phyloP scores from a whole-genome alignment of 2,329 filamentous ascomycete species.

The Ophiocordyceps sinensis region DNA sequence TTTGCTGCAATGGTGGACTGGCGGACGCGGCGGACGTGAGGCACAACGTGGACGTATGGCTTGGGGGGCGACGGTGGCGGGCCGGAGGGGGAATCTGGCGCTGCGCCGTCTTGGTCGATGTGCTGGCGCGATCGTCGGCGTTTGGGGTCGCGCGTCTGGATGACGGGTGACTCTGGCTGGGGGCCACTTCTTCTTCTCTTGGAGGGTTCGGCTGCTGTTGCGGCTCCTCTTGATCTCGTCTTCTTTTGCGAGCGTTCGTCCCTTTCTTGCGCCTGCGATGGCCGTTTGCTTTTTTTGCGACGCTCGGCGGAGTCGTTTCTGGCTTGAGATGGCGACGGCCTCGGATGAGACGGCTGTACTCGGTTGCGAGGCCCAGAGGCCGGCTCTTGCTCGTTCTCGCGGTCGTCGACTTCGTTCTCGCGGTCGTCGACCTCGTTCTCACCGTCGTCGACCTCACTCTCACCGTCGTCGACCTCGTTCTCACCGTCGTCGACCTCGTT shows the following conservation, averaged over 20 bases:
- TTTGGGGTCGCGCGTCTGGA: neutral
- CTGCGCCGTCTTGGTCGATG: slow-evolving; percentile 3
- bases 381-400: neutral
- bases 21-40: slow-evolving; percentile 39
- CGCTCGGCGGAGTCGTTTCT: no score
- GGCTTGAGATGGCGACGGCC: neutral
- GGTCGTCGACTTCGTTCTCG: slow-evolving; percentile 1
- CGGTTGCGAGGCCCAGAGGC: slow-evolving; percentile 4
- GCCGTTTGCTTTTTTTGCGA: neutral
- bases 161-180: no score
- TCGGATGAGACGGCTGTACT: slow-evolving; percentile 8
- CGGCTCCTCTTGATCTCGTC: neutral
- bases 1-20: slow-evolving; percentile 52
- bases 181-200: neutral
- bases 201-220: no score
- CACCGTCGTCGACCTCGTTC: no score
- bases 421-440: neutral
- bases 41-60: slow-evolving; percentile 34
- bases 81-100: slow-evolving; percentile 2
- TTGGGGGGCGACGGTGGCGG: slow-evolving; percentile 14
- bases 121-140: neutral
- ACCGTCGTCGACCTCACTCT: neutral
- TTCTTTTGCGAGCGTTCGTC: neutral
- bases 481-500: neutral
- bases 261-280: neutral